phyloP scores from a whole-genome alignment of 148 eudicot species.

The Spergularia marina region DNA sequence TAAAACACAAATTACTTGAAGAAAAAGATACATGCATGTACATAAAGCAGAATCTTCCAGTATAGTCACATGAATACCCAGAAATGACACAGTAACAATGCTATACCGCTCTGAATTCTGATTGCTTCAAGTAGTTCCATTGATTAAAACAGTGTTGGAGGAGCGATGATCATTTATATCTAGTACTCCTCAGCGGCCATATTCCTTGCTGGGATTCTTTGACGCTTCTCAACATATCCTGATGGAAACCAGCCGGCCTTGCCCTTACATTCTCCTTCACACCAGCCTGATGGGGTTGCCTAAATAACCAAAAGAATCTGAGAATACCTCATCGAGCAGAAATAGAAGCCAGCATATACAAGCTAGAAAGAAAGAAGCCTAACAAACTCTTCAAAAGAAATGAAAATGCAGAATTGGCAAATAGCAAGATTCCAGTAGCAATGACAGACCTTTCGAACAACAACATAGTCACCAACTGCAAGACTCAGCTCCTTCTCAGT shows the following conservation, averaged over 20 bases:
- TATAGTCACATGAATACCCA: not conserved
- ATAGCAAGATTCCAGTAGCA: slow-evolving; percentile 11
- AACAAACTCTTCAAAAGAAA: not conserved
- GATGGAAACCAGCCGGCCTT: slow-evolving; percentile 97
- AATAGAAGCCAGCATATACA: not conserved
- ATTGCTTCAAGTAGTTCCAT: not conserved
- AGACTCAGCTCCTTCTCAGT: slow-evolving; percentile 87
- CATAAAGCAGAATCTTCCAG: not conserved
- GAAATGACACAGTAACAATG: slow-evolving; percentile 1
- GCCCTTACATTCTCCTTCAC: slow-evolving; percentile 94
- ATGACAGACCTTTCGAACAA: slow-evolving; percentile 73
- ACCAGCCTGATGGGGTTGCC: slow-evolving; percentile 84
- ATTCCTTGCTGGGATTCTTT: slow-evolving; percentile 61
- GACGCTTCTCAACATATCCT: slow-evolving; percentile 70
- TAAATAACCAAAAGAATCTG: slow-evolving; percentile 23
- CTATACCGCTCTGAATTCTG: not conserved
- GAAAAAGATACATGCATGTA: not conserved
- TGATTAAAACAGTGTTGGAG: not conserved
- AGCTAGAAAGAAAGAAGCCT: not conserved
- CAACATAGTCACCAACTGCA: slow-evolving; percentile 85
- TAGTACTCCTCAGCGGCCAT: slow-evolving; percentile 55
- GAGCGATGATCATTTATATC: not conserved
- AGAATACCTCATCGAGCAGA: not conserved
- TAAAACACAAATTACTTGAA: too few species aligned
- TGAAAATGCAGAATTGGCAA: not conserved